Evolutionary conservation across 2,329 filamentous ascomycete species (phyloP).

Genomic region (Ilyonectria robusta): DNA sequence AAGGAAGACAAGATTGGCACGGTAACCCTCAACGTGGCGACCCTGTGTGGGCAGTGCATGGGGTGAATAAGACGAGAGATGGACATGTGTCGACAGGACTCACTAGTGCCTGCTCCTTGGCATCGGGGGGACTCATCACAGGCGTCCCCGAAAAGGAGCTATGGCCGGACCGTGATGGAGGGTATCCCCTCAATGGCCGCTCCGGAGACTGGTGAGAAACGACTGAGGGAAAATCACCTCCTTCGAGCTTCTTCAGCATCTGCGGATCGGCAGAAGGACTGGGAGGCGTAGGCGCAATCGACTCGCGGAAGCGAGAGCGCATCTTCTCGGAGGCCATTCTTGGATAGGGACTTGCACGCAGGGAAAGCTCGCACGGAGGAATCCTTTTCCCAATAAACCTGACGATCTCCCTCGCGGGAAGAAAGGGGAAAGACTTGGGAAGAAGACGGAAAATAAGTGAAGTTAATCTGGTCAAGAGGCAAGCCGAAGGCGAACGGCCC

Average conservation of each 20-base stretch:
- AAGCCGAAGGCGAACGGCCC: constrained; percentile 22
- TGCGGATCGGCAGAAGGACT: constrained; percentile 38
- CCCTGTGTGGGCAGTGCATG: constrained; percentile 2
- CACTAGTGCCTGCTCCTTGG: constrained; percentile 36
- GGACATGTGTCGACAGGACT: constrained; percentile 22
- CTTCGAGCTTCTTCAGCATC: constrained; percentile 38
- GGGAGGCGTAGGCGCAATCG: constrained; percentile 33
- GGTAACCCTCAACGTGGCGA: constrained; percentile 15
- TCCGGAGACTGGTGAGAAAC: constrained; percentile 18
- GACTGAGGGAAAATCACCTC: constrained; percentile 21
- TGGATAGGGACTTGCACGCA: background rate
- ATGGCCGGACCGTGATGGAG: constrained; percentile 36
- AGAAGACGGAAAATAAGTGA: constrained; percentile 22
- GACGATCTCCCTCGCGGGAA: constrained; percentile 22
- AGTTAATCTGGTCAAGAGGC: constrained; percentile 26
- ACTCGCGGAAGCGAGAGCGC: constrained; percentile 41
- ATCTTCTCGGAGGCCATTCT: constrained; percentile 39
- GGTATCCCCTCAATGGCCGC: constrained; percentile 21
- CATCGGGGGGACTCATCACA: constrained; percentile 38
- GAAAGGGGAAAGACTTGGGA: background rate
- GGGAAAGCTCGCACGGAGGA: no score
- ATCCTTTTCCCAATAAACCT: constrained; percentile 22
- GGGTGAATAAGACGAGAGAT: background rate
- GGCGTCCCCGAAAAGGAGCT: constrained; percentile 43
- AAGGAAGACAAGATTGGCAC: background rate